Percentiles rank a stretch among this genome's conserved stretches.
phyloP scores from a whole-genome alignment of 192 early-diverging fungal genomes.

The Backusella tarrabulga region DNA sequence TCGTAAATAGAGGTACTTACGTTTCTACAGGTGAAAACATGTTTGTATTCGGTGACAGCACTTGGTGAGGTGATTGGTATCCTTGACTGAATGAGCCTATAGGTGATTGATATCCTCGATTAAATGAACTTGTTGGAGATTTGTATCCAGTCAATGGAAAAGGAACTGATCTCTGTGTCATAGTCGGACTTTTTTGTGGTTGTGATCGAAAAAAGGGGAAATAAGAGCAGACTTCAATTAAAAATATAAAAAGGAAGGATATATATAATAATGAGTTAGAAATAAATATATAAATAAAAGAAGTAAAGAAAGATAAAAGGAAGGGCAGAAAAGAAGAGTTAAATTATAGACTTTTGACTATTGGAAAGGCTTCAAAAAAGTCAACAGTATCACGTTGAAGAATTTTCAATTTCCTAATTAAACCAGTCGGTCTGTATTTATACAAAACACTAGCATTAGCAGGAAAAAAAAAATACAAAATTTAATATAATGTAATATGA shows the following conservation, averaged over 20 bases:
- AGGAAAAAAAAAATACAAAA: background rate
- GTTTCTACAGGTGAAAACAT: background rate
- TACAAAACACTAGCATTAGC: background rate
- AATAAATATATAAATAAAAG: background rate
- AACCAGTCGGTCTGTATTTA: background rate
- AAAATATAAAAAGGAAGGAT: background rate
- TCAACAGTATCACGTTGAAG: background rate
- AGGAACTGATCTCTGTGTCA: background rate
- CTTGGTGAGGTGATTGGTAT: background rate
- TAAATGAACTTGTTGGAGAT: background rate
- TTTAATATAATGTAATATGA: background rate
- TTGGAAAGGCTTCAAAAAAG: background rate
- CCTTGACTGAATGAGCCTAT: background rate
- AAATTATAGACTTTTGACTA: background rate
- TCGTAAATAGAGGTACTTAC: background rate
- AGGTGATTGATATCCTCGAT: background rate
- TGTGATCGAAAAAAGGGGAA: background rate
- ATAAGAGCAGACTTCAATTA: background rate
- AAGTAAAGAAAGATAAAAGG: background rate
- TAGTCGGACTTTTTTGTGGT: background rate
- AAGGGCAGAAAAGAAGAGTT: background rate
- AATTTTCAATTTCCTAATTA: background rate
- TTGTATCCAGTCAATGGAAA: background rate
- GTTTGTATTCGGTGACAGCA: background rate
- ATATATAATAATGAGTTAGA: background rate